A percentile compares a stretch with the other conserved stretches of the same genome.
Evolutionary conservation across 257 asterid genomes (phyloP).

Genomic region (Leptodermis oblonga): DNA sequence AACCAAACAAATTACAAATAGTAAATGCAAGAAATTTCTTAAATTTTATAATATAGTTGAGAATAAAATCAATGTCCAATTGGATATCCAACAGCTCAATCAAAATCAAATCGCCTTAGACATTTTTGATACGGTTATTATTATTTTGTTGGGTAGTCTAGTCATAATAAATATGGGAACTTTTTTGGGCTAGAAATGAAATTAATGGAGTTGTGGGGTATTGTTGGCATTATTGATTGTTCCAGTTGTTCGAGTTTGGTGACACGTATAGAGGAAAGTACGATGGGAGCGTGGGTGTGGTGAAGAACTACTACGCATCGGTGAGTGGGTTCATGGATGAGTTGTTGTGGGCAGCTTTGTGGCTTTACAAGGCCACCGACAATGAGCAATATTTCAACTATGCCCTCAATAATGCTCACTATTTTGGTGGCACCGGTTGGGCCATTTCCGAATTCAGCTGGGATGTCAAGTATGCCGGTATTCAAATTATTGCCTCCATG

Average conservation of each 20-base stretch:
- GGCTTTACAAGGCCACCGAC: slow-evolving; percentile 87
- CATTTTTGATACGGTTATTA: too few species aligned
- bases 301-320: slow-evolving; percentile 67
- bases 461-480: slow-evolving; percentile 84
- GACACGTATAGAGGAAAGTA: slow-evolving; percentile 73
- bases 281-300: slow-evolving; percentile 61
- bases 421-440: slow-evolving; percentile 80
- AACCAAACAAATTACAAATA: too few species aligned
- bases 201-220: background rate
- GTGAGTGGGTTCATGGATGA: slow-evolving; percentile 82
- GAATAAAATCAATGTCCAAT: too few species aligned
- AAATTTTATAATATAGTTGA: too few species aligned
- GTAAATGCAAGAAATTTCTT: too few species aligned
- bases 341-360: slow-evolving; percentile 83
- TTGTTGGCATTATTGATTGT: too few species aligned
- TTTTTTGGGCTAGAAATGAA: too few species aligned
- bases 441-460: slow-evolving; percentile 74
- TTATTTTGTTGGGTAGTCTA: too few species aligned
- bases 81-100: too few species aligned
- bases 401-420: slow-evolving; percentile 36
- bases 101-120: too few species aligned
- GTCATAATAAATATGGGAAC: too few species aligned
- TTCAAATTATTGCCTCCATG: slow-evolving; percentile 63
- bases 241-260: slow-evolving; percentile 77
- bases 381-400: slow-evolving; percentile 40